Conservation (phyloP, 2,329 filamentous ascomycete species). For the Pezicula neosporulosa region DNA sequence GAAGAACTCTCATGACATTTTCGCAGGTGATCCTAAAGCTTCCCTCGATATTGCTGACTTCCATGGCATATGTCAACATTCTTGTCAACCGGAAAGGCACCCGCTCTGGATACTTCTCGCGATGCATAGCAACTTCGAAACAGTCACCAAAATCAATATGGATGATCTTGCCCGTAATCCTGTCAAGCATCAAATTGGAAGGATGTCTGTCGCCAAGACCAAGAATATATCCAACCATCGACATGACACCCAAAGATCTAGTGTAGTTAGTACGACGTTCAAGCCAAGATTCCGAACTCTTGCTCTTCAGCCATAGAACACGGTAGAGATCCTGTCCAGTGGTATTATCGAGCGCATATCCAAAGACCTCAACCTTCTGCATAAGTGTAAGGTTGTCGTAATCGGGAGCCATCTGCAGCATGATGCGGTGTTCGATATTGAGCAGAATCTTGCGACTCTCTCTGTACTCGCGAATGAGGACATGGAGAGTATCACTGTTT, state of each 20-base stretch:
- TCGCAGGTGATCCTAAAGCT: constrained; percentile 98
- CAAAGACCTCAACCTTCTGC: constrained; percentile 99
- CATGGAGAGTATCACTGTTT: constrained; percentile 95
- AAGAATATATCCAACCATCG: constrained; percentile 99
- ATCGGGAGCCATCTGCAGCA: constrained; percentile 99
- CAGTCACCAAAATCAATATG: constrained; percentile 99
- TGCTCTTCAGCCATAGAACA: constrained; percentile 97
- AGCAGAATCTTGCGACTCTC: constrained; percentile 96
- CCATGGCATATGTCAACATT: constrained; percentile 99
- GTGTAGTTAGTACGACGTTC: constrained; percentile 99
- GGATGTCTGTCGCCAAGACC: constrained; percentile 95
- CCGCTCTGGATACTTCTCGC: constrained; percentile 96
- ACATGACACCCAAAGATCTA: constrained; percentile 95
- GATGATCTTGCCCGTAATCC: constrained; percentile 92
- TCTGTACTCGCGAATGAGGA: constrained; percentile 94
- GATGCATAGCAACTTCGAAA: constrained; percentile 99
- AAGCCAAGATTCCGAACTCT: constrained; percentile 96
- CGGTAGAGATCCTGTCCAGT: constrained; percentile 98
- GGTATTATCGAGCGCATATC: constrained; percentile 97
- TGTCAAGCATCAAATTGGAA: constrained; percentile 96
- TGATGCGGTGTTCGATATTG: constrained; percentile 99
- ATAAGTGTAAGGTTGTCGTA: constrained; percentile 98
- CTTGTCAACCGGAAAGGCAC: constrained; percentile 96
- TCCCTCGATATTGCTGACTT: constrained; percentile 99
- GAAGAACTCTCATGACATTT: constrained; percentile 93